Percentiles rank a stretch among this genome's conserved stretches.
These are phyloP conservation scores for Arbutus unedo DNA, from an alignment of 148 eudicot species.

Conservation along the genomic window DNA sequence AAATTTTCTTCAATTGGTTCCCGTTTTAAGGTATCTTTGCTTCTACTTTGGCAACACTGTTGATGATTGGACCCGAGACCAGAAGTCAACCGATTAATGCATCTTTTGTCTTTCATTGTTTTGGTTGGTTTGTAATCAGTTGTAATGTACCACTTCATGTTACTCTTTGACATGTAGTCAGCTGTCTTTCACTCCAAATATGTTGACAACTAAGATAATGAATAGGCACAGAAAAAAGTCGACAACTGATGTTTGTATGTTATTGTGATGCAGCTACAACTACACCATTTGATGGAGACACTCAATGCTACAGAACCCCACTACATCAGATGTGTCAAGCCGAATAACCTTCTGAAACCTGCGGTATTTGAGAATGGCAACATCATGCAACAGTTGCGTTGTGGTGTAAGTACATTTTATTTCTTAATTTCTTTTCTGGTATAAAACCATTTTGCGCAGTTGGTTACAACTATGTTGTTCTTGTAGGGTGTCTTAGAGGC, in stretches of 20 bases:
- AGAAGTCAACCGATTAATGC: background rate
- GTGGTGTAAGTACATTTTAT: constrained; percentile 80
- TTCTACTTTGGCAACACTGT: background rate
- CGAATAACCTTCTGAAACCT: constrained; percentile 87
- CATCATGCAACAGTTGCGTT: constrained; percentile 92
- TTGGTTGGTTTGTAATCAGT: background rate
- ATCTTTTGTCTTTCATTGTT: background rate
- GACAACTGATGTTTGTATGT: constrained; percentile 17
- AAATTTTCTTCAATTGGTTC: constrained; percentile 96
- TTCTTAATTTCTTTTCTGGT: constrained; percentile 2
- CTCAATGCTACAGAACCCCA: constrained; percentile 93
- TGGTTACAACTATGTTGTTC: background rate
- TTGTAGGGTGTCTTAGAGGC: constrained; percentile 97
- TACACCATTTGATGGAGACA: constrained; percentile 90
- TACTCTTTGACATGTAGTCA: background rate
- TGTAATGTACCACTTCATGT: background rate
- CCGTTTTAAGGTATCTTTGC: constrained; percentile 73
- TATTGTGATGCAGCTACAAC: constrained; percentile 67
- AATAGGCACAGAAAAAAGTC: background rate
- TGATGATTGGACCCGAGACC: constrained; percentile 8
- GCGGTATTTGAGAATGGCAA: constrained; percentile 83
- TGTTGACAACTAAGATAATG: constrained; percentile 3
- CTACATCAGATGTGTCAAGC: constrained; percentile 94
- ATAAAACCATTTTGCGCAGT: constrained; percentile 8
- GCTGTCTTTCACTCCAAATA: constrained; percentile 5